Conservation (phyloP, 768 basidiomycete genomes). For the Russula sp. region DNA sequence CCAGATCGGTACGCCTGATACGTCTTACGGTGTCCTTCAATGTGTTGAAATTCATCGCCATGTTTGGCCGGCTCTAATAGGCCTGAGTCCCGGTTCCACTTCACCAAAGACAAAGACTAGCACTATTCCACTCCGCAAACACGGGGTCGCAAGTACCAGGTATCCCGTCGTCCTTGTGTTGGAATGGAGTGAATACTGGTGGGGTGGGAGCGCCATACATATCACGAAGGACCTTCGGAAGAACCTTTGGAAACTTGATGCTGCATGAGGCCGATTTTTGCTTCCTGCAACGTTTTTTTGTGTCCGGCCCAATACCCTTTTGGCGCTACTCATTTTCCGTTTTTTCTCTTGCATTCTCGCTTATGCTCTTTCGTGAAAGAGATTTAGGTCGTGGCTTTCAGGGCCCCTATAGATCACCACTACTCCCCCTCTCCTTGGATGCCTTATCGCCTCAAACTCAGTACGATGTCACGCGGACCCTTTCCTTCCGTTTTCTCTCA, state of each 20-base stretch:
- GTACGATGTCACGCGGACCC: background rate
- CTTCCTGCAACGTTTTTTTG: background rate
- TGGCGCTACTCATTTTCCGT: background rate
- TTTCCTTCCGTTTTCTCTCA: background rate
- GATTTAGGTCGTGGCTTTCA: background rate
- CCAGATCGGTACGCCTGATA: slow-evolving; percentile 55
- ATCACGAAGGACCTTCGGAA: slow-evolving; percentile 65
- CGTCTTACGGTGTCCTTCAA: background rate
- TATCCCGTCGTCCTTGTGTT: slow-evolving; percentile 90
- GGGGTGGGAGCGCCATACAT: slow-evolving; percentile 64
- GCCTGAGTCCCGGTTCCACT: slow-evolving; percentile 76
- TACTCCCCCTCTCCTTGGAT: background rate
- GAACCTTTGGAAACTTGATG: slow-evolving; percentile 38
- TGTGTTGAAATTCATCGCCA: background rate
- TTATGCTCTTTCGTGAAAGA: background rate
- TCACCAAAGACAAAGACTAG: slow-evolving; percentile 60
- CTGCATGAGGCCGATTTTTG: slow-evolving; percentile 12
- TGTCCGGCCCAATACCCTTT: background rate
- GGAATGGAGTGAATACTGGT: slow-evolving; percentile 56
- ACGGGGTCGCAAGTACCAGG: slow-evolving; percentile 67
- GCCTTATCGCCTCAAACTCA: background rate
- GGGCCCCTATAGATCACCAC: background rate
- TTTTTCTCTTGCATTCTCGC: background rate
- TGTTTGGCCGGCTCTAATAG: slow-evolving; percentile 49
- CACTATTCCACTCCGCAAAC: slow-evolving; percentile 77